These are phyloP conservation scores for Lichtheimia ramosa DNA, from an alignment of 371 early-diverging fungal genomes.

Conservation along the genomic window DNA sequence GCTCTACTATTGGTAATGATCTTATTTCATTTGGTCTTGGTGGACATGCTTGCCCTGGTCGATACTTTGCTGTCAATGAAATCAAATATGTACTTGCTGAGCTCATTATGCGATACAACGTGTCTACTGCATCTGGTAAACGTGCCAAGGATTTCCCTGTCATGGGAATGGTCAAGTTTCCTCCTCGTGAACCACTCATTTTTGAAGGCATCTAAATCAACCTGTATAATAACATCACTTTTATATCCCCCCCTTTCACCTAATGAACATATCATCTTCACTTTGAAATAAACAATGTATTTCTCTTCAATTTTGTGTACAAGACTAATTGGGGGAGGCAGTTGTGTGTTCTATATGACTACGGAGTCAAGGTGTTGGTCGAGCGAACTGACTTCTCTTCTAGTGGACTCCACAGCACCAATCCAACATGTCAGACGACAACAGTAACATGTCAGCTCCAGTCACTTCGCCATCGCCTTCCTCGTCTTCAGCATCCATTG, in stretches of 20 bases:
- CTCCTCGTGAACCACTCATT: slow-evolving; percentile 27
- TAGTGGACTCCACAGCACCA: too few species aligned
- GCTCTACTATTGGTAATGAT: slow-evolving; percentile 16
- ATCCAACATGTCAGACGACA: too few species aligned
- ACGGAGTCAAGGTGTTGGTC: too few species aligned
- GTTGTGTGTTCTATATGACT: too few species aligned
- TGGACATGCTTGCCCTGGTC: slow-evolving; percentile 51
- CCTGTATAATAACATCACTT: not conserved
- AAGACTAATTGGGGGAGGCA: too few species aligned
- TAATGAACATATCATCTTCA: too few species aligned
- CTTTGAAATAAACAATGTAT: too few species aligned
- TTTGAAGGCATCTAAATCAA: slow-evolving; percentile 12
- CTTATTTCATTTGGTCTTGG: slow-evolving; percentile 32
- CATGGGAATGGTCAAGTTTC: slow-evolving; percentile 33
- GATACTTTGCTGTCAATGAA: slow-evolving; percentile 50
- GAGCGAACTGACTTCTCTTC: too few species aligned
- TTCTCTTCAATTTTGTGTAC: too few species aligned
- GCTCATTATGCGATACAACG: slow-evolving; percentile 22
- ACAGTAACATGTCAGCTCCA: too few species aligned
- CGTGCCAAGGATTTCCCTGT: slow-evolving; percentile 23
- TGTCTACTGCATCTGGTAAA: slow-evolving; percentile 24
- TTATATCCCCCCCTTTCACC: too few species aligned
- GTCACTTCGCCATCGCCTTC: not conserved
- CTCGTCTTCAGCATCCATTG: not conserved
- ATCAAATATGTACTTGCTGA: slow-evolving; percentile 39